phyloP scores from a whole-genome alignment of 192 early-diverging fungal genomes.

The Coemansia sp. region DNA sequence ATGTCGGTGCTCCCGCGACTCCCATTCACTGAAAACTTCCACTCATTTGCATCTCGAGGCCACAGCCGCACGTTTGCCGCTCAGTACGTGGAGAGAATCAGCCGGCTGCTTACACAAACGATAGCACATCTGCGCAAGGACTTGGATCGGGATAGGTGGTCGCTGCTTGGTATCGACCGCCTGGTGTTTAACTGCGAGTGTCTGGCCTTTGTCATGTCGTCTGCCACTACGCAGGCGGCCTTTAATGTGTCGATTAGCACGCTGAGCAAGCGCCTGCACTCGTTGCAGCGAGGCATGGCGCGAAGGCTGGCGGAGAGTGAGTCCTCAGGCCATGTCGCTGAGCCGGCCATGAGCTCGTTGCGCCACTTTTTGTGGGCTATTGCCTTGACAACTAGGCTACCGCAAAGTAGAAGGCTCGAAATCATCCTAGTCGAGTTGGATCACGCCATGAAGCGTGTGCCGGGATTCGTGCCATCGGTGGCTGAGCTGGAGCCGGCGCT shows the following conservation, averaged over 20 bases:
- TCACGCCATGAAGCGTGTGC: constrained; percentile 11
- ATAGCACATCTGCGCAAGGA: not conserved
- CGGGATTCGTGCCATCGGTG: constrained; percentile 17
- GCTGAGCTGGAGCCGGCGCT: constrained; percentile 41
- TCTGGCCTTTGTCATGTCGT: constrained; percentile 17
- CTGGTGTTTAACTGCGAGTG: constrained; percentile 36
- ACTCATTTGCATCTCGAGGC: constrained; percentile 32
- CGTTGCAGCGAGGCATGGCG: constrained; percentile 11
- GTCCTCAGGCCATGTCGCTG: not conserved
- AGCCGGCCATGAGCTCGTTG: constrained; percentile 18
- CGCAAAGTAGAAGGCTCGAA: not conserved
- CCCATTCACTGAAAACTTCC: constrained; percentile 40
- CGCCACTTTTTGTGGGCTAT: constrained; percentile 39
- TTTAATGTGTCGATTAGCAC: not conserved
- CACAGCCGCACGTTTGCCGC: constrained; percentile 18
- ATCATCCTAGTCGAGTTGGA: constrained; percentile 18
- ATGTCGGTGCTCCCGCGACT: constrained; percentile 33
- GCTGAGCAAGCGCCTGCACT: constrained; percentile 23
- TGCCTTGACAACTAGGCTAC: not conserved
- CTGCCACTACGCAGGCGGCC: not conserved
- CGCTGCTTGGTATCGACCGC: constrained; percentile 4
- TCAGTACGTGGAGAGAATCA: not conserved
- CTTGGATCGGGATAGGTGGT: not conserved
- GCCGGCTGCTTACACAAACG: not conserved
- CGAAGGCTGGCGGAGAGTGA: not conserved